Conservation (phyloP, 164 flowering plant species). For the Chloranthus sessilifolius region DNA sequence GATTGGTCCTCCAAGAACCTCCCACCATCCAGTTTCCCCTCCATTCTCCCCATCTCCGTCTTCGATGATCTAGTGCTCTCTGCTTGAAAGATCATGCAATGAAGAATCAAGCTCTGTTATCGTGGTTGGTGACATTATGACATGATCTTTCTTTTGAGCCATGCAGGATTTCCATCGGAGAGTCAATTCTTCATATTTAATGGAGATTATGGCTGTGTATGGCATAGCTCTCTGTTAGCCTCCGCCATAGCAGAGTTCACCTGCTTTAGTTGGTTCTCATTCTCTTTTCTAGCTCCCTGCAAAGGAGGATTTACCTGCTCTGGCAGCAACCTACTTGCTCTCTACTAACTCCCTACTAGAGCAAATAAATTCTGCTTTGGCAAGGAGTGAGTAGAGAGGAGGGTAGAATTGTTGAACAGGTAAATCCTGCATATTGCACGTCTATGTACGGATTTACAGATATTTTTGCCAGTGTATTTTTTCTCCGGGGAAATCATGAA, state of each 20-base stretch:
- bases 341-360: too few relatives aligned
- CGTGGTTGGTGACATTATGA: slow-evolving; percentile 91
- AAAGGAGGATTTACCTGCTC: too few relatives aligned
- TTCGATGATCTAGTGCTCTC: slow-evolving; percentile 57
- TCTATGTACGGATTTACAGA: slow-evolving; percentile 35
- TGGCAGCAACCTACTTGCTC: too few relatives aligned
- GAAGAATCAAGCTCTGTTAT: slow-evolving; percentile 47
- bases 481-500: slow-evolving; percentile 97
- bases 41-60: slow-evolving; percentile 61
- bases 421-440: too few relatives aligned
- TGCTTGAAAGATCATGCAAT: slow-evolving; percentile 77
- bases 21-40: slow-evolving; percentile 52
- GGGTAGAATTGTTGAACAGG: too few relatives aligned
- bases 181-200: slow-evolving; percentile 74
- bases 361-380: background rate
- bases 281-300: background rate
- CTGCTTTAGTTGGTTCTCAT: slow-evolving; percentile 51
- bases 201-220: slow-evolving; percentile 97
- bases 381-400: too few relatives aligned
- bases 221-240: slow-evolving; percentile 98
- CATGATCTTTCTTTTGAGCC: slow-evolving; percentile 44
- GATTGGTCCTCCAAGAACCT: slow-evolving; percentile 74
- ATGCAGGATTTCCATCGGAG: slow-evolving; percentile 71
- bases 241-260: slow-evolving; percentile 78
- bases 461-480: slow-evolving; percentile 77